Conservation (phyloP, 192 early-diverging fungal species). For the Cetraspora pellucida region DNA sequence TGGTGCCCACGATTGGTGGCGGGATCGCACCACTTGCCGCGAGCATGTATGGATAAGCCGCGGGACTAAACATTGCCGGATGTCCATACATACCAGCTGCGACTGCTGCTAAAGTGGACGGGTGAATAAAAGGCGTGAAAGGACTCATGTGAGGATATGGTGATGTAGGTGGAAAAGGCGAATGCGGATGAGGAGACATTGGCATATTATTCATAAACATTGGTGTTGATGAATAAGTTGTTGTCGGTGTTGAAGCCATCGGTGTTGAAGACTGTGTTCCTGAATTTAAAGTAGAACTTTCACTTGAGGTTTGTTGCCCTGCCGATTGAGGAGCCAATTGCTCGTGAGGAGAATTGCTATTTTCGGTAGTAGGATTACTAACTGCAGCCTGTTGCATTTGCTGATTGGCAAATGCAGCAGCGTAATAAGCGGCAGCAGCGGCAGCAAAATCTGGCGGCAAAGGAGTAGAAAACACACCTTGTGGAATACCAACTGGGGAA, state of each 20-base stretch:
- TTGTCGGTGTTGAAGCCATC: neutral
- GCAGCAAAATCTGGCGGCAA: conserved; percentile 41
- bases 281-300: neutral
- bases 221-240: conserved; percentile 22
- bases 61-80: conserved; percentile 31
- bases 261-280: neutral
- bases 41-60: conserved; percentile 33
- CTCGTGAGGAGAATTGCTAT: conserved; percentile 14
- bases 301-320: neutral
- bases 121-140: conserved; percentile 32
- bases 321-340: conserved; percentile 19
- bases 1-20: conserved; percentile 24
- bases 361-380: conserved; percentile 23
- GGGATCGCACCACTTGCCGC: conserved; percentile 22
- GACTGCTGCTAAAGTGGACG: conserved; percentile 30
- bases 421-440: conserved; percentile 31
- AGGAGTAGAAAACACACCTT: conserved; percentile 18
- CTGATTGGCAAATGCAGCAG: conserved; percentile 30
- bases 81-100: conserved; percentile 36
- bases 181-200: conserved; percentile 34
- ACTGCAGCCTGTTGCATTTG: conserved; percentile 22
- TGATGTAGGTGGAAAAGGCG: conserved; percentile 27
- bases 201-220: conserved; percentile 37
- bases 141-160: conserved; percentile 36
- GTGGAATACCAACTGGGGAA: conserved; percentile 29